A percentile compares a stretch with the other conserved stretches of the same genome.
These are phyloP conservation scores for Solanum hybrid DNA, from an alignment of 305 asterid genomes.

Conservation along the genomic window DNA sequence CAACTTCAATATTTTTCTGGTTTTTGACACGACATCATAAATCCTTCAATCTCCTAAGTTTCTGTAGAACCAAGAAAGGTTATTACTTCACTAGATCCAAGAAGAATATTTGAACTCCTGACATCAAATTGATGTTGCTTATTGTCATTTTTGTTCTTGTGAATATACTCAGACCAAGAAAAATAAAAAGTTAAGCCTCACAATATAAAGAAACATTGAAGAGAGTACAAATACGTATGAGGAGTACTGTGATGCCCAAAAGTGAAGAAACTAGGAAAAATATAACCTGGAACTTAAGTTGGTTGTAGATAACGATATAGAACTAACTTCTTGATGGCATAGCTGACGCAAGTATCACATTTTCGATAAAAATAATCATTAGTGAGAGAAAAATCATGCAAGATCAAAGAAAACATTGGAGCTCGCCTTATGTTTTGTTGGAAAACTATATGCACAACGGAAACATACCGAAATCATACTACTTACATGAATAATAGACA, in stretches of 20 bases:
- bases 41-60: not conserved
- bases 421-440: not conserved
- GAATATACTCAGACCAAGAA: not conserved
- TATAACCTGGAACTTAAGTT: not conserved
- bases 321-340: not conserved
- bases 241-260: too few species aligned
- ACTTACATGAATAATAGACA: too few species aligned
- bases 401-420: not conserved
- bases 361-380: not conserved
- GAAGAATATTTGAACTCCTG: not conserved
- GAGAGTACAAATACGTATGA: too few species aligned
- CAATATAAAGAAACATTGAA: too few species aligned
- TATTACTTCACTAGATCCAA: not conserved
- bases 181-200: too few species aligned
- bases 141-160: not conserved
- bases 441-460: too few species aligned
- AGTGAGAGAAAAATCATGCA: not conserved
- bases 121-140: not conserved
- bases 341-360: not conserved
- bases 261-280: too few species aligned
- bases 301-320: not conserved
- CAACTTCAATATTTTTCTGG: not conserved
- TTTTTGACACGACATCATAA: too few species aligned
- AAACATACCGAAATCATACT: too few species aligned
- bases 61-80: not conserved